Conservation (phyloP, 495 filamentous ascomycete genomes). For the Penicillium daleae region DNA sequence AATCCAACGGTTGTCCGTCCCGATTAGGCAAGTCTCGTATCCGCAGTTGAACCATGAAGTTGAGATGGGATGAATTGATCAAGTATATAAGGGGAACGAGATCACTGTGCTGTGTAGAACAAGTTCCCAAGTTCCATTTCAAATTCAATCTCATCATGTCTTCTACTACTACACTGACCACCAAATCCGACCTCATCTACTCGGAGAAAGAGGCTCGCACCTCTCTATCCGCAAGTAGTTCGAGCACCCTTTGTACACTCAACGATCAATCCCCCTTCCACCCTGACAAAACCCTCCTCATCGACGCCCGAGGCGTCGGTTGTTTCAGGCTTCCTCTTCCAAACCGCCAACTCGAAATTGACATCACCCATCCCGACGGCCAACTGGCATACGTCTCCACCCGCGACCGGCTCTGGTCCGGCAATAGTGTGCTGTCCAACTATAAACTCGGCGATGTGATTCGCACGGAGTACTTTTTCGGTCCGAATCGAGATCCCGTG, state of each 20-base stretch:
- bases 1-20: slow-evolving; percentile 6
- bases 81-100: slow-evolving; percentile 8
- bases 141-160: slow-evolving; percentile 2
- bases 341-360: slow-evolving; percentile 44
- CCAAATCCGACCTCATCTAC: slow-evolving; percentile 10
- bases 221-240: slow-evolving; percentile 15
- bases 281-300: slow-evolving; percentile 37
- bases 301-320: slow-evolving; percentile 49
- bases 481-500: slow-evolving; percentile 43
- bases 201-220: slow-evolving; percentile 11
- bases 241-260: slow-evolving; percentile 16
- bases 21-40: slow-evolving; percentile 34
- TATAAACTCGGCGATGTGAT: slow-evolving; percentile 32
- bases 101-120: too few species aligned
- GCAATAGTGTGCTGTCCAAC: slow-evolving; percentile 39
- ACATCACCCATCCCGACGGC: slow-evolving; percentile 43
- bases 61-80: background rate
- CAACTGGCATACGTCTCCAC: slow-evolving; percentile 45
- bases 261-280: slow-evolving; percentile 14
- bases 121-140: background rate
- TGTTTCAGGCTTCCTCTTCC: slow-evolving; percentile 50
- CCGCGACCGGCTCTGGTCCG: slow-evolving; percentile 46
- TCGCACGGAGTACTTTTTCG: slow-evolving; percentile 55
- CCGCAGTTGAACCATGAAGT: slow-evolving; percentile 1
- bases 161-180: slow-evolving; percentile 11